Evolutionary conservation across 208 protist genomes (phyloP).

Genomic region (Wallacemonas collosoma): DNA sequence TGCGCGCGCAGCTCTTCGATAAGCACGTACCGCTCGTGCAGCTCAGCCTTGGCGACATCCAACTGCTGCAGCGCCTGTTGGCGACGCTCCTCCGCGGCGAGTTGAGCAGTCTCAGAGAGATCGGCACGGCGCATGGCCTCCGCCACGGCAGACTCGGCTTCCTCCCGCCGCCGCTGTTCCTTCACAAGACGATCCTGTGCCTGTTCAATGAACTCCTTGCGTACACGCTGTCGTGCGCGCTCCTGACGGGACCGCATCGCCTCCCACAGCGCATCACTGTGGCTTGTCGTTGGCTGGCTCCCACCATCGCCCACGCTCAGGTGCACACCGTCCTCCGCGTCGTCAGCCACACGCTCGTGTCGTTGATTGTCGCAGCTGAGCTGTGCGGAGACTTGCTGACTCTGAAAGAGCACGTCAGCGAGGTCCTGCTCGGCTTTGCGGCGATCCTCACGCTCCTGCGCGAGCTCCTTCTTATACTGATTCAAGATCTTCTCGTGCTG

Average conservation of each 20-base stretch:
- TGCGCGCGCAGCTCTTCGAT: conserved; percentile 27
- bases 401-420: conserved; percentile 34
- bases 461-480: conserved; percentile 32
- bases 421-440: conserved; percentile 29
- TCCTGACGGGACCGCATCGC: conserved; percentile 36
- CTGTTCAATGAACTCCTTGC: conserved; percentile 34
- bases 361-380: neutral
- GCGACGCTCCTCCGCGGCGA: neutral
- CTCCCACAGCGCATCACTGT: conserved; percentile 30
- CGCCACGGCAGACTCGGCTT: conserved; percentile 25
- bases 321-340: no score
- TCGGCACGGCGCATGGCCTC: conserved; percentile 2
- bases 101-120: conserved; percentile 15
- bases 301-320: no score
- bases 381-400: neutral
- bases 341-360: no score
- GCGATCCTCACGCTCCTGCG: conserved; percentile 25
- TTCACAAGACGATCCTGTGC: conserved; percentile 28
- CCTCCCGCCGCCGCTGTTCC: conserved; percentile 25
- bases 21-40: conserved; percentile 27
- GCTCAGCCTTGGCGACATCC: conserved; percentile 26
- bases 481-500: conserved; percentile 28
- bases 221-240: conserved; percentile 30
- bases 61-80: conserved; percentile 18
- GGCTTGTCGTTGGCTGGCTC: no score